Evolutionary conservation across 1,139 yeast genomes (phyloP), one percentile per base, ranked within the genome.

Genomic region (Scheffersomyces insectosa): DNA sequence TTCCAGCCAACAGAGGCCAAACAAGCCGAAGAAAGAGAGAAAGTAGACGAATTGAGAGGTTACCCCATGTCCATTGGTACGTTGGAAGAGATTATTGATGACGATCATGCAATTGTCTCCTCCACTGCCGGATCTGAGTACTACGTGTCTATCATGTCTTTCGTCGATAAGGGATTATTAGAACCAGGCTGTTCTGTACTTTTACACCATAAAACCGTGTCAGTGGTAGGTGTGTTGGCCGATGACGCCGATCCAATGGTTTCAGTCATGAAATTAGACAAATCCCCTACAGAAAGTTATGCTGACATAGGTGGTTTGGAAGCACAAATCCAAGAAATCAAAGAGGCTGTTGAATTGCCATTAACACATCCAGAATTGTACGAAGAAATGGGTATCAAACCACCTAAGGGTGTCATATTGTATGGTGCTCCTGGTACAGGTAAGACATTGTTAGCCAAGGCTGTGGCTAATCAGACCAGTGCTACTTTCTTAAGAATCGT

Each of bases 351-450:
- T 7, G 99, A 95, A 66, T 77, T 95, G 59, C 99, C 99, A 8
- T 77, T 95, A 52, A 91, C 98, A 15, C 99, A 95, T 66, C 98
- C 99, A 1, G 99, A 95, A 66, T 74, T 95, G 55, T 95, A 93
- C 68, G 97, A 95, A 69, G 98, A 93, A 69, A 93, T 95, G 97
- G 99, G 99, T 55, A 93, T 95, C 63, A 90, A 91, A 60, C 99
- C 99, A 7, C 99, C 99, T 41, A 93, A 93, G 72, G 99, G 99
- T 69, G 99, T 95, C 43, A 91, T 95, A 56, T 77, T 95, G 48
- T 95, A 95, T 63, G 99, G 99, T 56, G 96, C 98, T 0, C 99
- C 99, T 29, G 99, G 99, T 66, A 95, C 99, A 1, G 99, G 99
- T 61, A 95, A 95, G 67, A 95, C 99, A 0, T 72, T 95, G 52